phyloP scores from a whole-genome alignment of 2,329 filamentous ascomycete species.

The Dothistroma septosporum region DNA sequence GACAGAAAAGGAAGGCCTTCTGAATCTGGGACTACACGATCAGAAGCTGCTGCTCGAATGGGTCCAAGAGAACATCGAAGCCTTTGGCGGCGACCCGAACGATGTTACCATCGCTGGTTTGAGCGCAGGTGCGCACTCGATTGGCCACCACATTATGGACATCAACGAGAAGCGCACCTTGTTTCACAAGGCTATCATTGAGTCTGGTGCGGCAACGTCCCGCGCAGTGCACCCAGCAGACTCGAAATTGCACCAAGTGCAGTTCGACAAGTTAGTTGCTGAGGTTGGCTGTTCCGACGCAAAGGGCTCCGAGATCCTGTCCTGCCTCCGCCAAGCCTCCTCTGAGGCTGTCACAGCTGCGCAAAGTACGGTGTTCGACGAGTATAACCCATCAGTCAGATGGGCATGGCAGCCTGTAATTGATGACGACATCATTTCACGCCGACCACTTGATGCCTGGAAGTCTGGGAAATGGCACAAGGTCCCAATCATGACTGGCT shows the following conservation, averaged over 20 bases:
- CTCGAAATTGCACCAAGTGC: constrained; percentile 40
- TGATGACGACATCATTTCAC: constrained; percentile 57
- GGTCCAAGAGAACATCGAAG: constrained; percentile 39
- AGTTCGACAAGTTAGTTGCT: constrained; percentile 43
- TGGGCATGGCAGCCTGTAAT: constrained; percentile 67
- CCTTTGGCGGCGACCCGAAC: constrained; percentile 37
- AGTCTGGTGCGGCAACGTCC: constrained; percentile 47
- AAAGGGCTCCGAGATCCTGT: constrained; percentile 35
- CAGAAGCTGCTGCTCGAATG: constrained; percentile 42
- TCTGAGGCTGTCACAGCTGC: constrained; percentile 37
- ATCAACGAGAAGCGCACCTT: constrained; percentile 36
- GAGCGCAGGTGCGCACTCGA: constrained; percentile 61
- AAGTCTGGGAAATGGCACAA: constrained; percentile 49
- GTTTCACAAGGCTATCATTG: constrained; percentile 47
- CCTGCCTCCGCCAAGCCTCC: constrained; percentile 42
- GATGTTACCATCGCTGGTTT: constrained; percentile 33
- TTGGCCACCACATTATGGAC: constrained; percentile 64
- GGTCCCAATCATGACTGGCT: constrained; percentile 64
- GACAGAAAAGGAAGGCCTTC: constrained; percentile 50
- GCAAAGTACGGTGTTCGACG: constrained; percentile 43
- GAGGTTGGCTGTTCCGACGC: constrained; percentile 34
- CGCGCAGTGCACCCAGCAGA: constrained; percentile 44
- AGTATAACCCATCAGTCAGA: constrained; percentile 45
- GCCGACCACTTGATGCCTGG: constrained; percentile 59
- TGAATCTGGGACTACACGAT: constrained; percentile 43